Conservation (phyloP, 441 rosid species). For the Dalechampia spathulata region DNA sequence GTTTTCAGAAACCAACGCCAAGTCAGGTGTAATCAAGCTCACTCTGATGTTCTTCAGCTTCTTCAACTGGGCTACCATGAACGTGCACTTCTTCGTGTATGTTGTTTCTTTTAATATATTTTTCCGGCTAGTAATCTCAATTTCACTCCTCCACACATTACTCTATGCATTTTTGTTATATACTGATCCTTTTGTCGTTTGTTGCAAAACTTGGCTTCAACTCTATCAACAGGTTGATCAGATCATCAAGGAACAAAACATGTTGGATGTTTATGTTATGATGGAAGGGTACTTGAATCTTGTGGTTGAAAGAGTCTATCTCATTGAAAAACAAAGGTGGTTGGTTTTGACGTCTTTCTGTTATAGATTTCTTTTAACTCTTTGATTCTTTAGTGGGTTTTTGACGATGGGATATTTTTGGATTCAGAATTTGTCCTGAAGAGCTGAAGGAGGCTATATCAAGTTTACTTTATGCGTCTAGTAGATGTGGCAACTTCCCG, state of each 20-base stretch:
- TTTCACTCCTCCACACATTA: not conserved
- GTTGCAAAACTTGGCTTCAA: not conserved
- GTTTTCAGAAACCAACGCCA: conserved; percentile 74
- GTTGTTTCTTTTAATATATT: not conserved
- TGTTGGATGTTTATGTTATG: conserved; percentile 59
- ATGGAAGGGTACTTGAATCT: conserved; percentile 62
- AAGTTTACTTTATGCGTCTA: conserved; percentile 63
- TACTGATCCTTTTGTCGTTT: not conserved
- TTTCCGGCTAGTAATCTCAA: too few relatives aligned
- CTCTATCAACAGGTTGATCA: conserved; percentile 46
- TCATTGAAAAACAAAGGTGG: conserved; percentile 34
- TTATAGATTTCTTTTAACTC: too few relatives aligned
- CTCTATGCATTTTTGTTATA: not conserved
- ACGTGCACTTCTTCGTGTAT: conserved; percentile 77
- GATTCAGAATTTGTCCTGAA: conserved; percentile 59
- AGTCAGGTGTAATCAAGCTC: conserved; percentile 46
- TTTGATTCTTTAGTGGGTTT: not conserved
- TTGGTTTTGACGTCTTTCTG: not conserved
- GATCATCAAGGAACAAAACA: conserved; percentile 64
- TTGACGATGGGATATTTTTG: not conserved
- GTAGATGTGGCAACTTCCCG: conserved; percentile 86
- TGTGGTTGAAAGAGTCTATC: conserved; percentile 53
- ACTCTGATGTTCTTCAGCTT: conserved; percentile 72
- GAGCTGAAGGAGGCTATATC: conserved; percentile 76
- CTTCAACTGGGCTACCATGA: conserved; percentile 66